Evolutionary conservation across 768 basidiomycete species (phyloP), one percentile per base, ranked within the genome.

Genomic region (Auriscalpium microsporum): DNA sequence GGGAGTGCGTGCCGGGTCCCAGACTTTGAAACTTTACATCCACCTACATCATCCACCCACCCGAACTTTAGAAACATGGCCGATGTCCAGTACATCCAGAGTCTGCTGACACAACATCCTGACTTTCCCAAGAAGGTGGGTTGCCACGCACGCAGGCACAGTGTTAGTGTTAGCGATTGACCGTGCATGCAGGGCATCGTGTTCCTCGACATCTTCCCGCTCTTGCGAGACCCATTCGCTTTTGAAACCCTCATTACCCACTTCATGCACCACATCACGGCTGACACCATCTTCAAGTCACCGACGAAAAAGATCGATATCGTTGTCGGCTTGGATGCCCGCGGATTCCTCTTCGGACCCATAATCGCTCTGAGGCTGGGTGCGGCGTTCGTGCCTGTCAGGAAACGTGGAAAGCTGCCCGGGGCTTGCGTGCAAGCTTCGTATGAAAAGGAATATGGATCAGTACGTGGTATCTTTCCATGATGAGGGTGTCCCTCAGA

Each of bases 351-450:
- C 50, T 71, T 99, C 10, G 96, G 94, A 1, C 96, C 96, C 1
- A 80, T 93, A 61, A 81, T 99, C 63, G 96, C 96, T 5, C 72
- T 91, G 64, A 78, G 95, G 56, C 74, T 99, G 28, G 90, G 91
- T 28, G 94, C 94, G 1, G 90, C 92, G 10, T 99, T 99, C 62
- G 93, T 96, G 3, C 94, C 96, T 2, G 94, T 98, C 36, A 79
- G 96, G 57, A 99, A 99, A 73, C 74, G 75, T 58, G 94, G 94
- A 5, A 99, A 98, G 70, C 78, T 99, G n/a, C 96, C 96, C 7
- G 96, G 96, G 47, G 65, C 82, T 62, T 88, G 86, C 67, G 78
- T 84, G 47, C 75, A 77, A 35, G 86, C 82, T 2, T 78, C 77
- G 19, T 99, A 93, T 62, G 82, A 85, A 69, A 96, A 96, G 75